These are phyloP conservation scores for Eimeria tenella DNA, from an alignment of 169 alveolate genomes.

Conservation along the genomic window DNA sequence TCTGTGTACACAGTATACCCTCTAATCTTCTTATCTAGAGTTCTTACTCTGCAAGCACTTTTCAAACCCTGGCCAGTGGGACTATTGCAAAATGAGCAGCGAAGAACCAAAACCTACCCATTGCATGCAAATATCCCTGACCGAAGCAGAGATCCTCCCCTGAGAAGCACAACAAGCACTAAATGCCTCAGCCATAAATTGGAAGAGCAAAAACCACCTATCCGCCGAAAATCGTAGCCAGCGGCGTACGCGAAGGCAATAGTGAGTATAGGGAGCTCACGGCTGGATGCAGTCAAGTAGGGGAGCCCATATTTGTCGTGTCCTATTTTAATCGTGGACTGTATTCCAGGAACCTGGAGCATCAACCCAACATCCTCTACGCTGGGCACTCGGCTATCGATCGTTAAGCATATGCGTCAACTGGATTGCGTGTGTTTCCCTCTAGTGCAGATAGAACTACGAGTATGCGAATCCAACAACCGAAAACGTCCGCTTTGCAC, in stretches of 20 bases:
- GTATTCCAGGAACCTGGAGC: conserved; percentile 20
- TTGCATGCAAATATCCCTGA: conserved; percentile 39
- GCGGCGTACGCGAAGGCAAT: background rate
- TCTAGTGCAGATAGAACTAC: no score
- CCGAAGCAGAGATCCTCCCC: conserved; percentile 54
- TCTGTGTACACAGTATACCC: background rate
- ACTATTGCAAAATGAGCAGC: no score
- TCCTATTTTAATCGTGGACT: background rate
- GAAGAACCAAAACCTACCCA: background rate
- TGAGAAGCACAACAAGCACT: background rate
- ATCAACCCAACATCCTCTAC: background rate
- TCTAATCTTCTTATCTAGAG: background rate
- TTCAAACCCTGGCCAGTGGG: no score
- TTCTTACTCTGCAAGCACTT: background rate
- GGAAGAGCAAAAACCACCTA: no score
- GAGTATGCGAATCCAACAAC: no score
- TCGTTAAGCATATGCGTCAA: no score
- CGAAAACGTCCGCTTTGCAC: no score
- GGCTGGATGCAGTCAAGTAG: conserved; percentile 53
- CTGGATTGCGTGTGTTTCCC: no score
- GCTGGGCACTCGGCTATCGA: no score
- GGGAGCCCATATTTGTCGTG: conserved; percentile 33
- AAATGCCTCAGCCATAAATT: no score
- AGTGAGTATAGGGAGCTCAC: background rate
- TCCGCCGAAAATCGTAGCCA: background rate